Conservation (phyloP, 2,329 filamentous ascomycete species). For the Kalaharituber pfeilii region DNA sequence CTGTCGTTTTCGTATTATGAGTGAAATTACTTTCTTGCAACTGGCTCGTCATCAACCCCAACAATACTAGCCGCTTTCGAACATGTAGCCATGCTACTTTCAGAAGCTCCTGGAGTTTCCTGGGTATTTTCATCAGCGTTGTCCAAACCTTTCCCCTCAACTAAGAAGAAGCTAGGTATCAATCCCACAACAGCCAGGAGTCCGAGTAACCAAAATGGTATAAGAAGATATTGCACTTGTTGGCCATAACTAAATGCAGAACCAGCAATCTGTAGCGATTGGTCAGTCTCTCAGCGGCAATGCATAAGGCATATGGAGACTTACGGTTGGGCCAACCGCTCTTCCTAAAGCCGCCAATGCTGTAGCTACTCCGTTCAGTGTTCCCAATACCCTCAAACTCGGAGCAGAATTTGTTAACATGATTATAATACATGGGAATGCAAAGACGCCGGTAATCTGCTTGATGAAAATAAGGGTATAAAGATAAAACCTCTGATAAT, state of each 20-base stretch:
- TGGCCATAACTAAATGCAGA: constrained; percentile 59
- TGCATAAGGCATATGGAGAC: constrained; percentile 1
- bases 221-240: constrained; percentile 54
- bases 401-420: constrained; percentile 72
- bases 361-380: constrained; percentile 79
- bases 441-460: constrained; percentile 59
- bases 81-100: neutral
- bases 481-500: constrained; percentile 43
- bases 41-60: constrained; percentile 1
- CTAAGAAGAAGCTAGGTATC: constrained; percentile 47
- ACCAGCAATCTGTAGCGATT: constrained; percentile 36
- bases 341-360: constrained; percentile 64
- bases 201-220: constrained; percentile 67
- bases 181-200: constrained; percentile 45
- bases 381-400: constrained; percentile 62
- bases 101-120: neutral
- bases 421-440: constrained; percentile 79
- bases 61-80: neutral
- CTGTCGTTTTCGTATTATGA: neutral
- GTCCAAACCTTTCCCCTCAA: constrained; percentile 22
- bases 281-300: too few relatives aligned
- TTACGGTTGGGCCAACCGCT: constrained; percentile 55
- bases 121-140: neutral
- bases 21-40: neutral
- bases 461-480: constrained; percentile 55